These are phyloP conservation scores for Adansonia rubrostipa DNA, from an alignment of 441 rosid genomes.

Conservation along the genomic window DNA sequence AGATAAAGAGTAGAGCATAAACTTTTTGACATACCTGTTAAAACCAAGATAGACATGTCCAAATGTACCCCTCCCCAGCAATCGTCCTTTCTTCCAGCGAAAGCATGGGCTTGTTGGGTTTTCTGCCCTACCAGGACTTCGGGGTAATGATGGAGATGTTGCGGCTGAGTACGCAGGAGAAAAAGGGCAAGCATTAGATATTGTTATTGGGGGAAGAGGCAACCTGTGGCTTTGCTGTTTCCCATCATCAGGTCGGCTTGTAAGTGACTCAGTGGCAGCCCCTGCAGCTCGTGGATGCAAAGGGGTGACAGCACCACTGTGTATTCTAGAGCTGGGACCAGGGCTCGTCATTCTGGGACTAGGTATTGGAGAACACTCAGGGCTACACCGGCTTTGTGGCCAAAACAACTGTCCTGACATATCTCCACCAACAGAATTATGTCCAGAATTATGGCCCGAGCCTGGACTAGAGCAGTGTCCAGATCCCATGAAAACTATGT, in stretches of 20 bases:
- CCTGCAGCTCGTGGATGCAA: constrained; percentile 82
- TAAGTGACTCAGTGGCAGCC: constrained; percentile 57
- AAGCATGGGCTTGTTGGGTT: constrained; percentile 73
- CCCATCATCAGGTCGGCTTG: constrained; percentile 67
- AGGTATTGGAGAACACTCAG: constrained; percentile 93
- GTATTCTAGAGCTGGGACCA: constrained; percentile 90
- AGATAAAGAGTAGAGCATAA: constrained; percentile 22
- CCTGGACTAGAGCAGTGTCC: constrained; percentile 99
- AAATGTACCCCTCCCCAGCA: constrained; percentile 86
- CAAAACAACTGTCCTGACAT: constrained; percentile 85
- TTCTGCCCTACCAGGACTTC: constrained; percentile 84
- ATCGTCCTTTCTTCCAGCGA: constrained; percentile 82
- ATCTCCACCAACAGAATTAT: constrained; percentile 94
- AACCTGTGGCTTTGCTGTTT: constrained; percentile 76
- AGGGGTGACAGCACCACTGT: constrained; percentile 93
- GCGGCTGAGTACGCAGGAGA: constrained; percentile 76
- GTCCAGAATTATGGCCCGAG: constrained; percentile 92
- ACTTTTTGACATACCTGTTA: constrained; percentile 63
- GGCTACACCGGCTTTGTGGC: constrained; percentile 92
- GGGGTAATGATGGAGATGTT: constrained; percentile 79
- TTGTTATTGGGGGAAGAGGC: constrained; percentile 79
- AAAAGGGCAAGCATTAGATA: constrained; percentile 68
- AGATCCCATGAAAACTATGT: constrained; percentile 60
- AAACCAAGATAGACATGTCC: constrained; percentile 90
- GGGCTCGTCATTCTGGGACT: constrained; percentile 96